A percentile compares a stretch with the other conserved stretches of the same genome.
Conservation (phyloP, 176 grass and related monocot species). For the Eragrostis nindensis region DNA sequence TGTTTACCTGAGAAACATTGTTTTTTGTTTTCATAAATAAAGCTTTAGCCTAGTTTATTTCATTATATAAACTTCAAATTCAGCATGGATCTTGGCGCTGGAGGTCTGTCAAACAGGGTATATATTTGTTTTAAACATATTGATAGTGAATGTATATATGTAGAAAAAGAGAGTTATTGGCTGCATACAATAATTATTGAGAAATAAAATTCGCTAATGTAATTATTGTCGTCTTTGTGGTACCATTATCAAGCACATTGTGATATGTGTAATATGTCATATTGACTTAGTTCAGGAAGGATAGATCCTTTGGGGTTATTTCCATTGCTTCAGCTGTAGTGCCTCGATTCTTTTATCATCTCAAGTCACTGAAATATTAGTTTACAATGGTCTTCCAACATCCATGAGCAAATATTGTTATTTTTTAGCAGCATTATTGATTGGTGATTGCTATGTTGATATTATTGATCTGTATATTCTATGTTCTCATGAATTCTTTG, state of each 20-base stretch:
- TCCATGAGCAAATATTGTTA: neutral
- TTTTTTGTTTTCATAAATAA: no score
- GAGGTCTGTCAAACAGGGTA: no score
- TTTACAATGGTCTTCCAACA: neutral
- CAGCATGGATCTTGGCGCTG: no score
- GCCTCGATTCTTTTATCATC: neutral
- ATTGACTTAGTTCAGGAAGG: neutral
- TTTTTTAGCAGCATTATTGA: neutral
- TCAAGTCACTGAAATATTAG: slow-evolving; percentile 24
- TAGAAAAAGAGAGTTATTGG: neutral
- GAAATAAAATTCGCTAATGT: neutral
- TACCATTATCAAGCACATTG: neutral
- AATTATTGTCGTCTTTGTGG: neutral
- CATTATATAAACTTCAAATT: no score
- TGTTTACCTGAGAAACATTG: no score
- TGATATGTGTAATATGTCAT: neutral
- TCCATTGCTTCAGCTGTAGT: slow-evolving; percentile 5
- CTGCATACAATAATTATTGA: neutral
- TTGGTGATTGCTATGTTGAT: neutral
- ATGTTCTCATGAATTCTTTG: slow-evolving; percentile 21
- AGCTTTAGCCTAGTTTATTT: no score
- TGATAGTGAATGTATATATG: neutral
- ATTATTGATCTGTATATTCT: slow-evolving; percentile 19
- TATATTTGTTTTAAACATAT: slow-evolving; percentile 4
- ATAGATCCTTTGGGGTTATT: slow-evolving; percentile 3